Evolutionary conservation across 768 basidiomycete genomes (phyloP).

Genomic region (Cubamyces sp.): DNA sequence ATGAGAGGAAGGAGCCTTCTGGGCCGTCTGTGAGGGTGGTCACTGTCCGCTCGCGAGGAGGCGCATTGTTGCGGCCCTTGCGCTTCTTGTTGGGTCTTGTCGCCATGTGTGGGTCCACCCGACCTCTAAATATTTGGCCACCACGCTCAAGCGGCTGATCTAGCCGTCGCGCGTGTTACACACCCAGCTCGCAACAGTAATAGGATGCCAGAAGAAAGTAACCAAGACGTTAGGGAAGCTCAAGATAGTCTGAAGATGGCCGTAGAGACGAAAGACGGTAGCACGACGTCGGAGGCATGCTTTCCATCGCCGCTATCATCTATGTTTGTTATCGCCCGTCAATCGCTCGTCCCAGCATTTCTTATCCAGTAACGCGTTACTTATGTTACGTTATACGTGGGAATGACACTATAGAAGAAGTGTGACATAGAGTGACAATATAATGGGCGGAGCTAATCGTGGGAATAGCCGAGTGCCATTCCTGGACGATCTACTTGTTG

Average conservation of each 20-base stretch:
- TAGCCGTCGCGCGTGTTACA: background rate
- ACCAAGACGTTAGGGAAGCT: too few relatives aligned
- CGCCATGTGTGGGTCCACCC: slow-evolving; percentile 46
- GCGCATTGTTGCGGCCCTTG: slow-evolving; percentile 55
- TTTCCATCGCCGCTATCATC: too few relatives aligned
- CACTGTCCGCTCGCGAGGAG: slow-evolving; percentile 68
- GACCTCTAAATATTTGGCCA: slow-evolving; percentile 16
- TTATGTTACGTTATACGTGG: background rate
- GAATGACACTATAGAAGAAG: too few relatives aligned
- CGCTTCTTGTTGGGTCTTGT: slow-evolving; percentile 68
- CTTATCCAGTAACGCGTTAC: slow-evolving; percentile 9
- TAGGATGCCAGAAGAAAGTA: too few relatives aligned
- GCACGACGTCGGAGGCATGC: too few relatives aligned
- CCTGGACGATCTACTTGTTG: background rate
- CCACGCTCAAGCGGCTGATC: slow-evolving; percentile 12
- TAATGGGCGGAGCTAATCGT: slow-evolving; percentile 2
- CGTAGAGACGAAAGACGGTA: too few relatives aligned
- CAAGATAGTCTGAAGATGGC: too few relatives aligned
- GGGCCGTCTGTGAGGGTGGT: slow-evolving; percentile 67
- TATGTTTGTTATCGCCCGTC: background rate
- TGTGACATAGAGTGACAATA: background rate
- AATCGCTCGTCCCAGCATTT: background rate
- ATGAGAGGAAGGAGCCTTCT: slow-evolving; percentile 55
- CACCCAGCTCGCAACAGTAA: background rate
- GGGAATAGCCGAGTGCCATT: slow-evolving; percentile 8